Conservation (phyloP, 2,329 filamentous ascomycete genomes). For the Talaromyces sp. region DNA sequence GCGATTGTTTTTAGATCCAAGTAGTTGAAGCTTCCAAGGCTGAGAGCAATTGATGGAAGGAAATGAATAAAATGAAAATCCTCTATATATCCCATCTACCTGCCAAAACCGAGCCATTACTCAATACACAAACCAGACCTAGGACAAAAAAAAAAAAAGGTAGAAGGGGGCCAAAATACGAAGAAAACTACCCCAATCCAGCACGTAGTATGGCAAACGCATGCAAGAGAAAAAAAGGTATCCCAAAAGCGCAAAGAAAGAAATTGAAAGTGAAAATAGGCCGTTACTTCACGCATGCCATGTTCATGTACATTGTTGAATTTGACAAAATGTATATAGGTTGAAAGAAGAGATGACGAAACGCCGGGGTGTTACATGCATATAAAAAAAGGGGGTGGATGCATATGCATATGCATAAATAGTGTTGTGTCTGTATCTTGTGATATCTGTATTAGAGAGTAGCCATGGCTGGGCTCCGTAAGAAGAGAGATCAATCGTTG, state of each 20-base stretch:
- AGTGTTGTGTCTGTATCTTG: neutral
- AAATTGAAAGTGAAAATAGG: neutral
- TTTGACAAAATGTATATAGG: neutral
- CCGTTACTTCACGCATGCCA: neutral
- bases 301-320: neutral
- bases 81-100: neutral
- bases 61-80: neutral
- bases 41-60: no score
- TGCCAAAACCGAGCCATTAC: neutral
- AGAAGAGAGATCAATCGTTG: slow-evolving; percentile 5
- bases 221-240: neutral
- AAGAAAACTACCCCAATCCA: neutral
- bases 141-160: no score
- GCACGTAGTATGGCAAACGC: neutral
- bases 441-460: neutral
- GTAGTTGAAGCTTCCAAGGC: no score
- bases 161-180: no score
- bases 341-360: neutral
- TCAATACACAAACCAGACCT: neutral
- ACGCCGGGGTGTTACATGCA: neutral
- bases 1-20: no score
- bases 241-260: neutral
- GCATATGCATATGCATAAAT: neutral
- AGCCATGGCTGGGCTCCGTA: no score
- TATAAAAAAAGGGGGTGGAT: no score